Evolutionary conservation across 257 asterid genomes (phyloP).

Genomic region (Marsdenia floribunda): DNA sequence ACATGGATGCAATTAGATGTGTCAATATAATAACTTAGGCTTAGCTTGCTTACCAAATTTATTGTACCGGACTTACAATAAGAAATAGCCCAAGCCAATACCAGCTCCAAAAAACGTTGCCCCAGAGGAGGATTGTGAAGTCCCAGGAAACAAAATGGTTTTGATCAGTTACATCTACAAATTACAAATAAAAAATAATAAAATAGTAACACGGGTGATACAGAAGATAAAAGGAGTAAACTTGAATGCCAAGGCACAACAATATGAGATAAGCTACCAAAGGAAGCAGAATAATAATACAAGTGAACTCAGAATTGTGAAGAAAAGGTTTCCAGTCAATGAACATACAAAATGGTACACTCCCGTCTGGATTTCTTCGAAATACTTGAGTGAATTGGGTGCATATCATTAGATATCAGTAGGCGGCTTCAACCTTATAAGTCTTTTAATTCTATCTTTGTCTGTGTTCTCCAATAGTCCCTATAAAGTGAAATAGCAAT

Average conservation of each 20-base stretch:
- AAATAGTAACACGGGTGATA: neutral
- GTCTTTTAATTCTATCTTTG: conserved; percentile 45
- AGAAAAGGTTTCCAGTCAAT: neutral
- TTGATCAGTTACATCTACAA: neutral
- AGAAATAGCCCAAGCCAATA: too few species aligned
- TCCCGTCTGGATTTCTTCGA: neutral
- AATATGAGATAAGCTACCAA: neutral
- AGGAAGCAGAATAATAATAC: neutral
- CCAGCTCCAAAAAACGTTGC: neutral
- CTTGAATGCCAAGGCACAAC: neutral
- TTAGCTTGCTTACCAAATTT: too few species aligned
- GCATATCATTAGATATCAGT: conserved; percentile 31
- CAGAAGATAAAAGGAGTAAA: neutral
- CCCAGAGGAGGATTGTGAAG: neutral
- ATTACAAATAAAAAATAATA: neutral
- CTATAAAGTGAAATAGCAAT: conserved; percentile 15
- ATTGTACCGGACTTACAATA: too few species aligned
- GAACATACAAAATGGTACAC: neutral
- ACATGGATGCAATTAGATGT: too few species aligned
- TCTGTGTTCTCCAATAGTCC: conserved; percentile 49
- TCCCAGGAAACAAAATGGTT: too few species aligned
- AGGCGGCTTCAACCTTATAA: conserved; percentile 40
- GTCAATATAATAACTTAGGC: too few species aligned
- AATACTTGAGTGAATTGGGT: neutral
- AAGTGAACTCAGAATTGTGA: neutral